Conservation (phyloP, 345 rosid species). For the Eucalyptus decipiens region DNA sequence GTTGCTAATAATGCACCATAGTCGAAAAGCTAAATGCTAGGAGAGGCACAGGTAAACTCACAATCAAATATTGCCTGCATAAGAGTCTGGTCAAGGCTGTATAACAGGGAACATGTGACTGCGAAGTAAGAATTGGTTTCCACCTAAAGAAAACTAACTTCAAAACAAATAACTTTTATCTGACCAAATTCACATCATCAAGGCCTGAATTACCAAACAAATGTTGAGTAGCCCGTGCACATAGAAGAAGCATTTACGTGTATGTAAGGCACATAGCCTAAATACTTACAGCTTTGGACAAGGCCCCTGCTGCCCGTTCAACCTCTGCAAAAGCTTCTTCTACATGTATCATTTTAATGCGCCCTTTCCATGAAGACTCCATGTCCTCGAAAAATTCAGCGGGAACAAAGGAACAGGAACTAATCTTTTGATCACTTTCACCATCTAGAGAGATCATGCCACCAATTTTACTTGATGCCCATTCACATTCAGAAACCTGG, state of each 20-base stretch:
- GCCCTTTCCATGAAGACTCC: slow-evolving; percentile 85
- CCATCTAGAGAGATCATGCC: slow-evolving; percentile 61
- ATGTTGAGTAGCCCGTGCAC: background rate
- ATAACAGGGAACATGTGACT: background rate
- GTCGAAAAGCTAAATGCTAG: background rate
- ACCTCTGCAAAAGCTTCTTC: slow-evolving; percentile 59
- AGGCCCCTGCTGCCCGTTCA: slow-evolving; percentile 50
- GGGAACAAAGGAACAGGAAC: slow-evolving; percentile 36
- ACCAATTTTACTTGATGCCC: slow-evolving; percentile 56
- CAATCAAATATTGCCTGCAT: background rate
- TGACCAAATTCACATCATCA: background rate
- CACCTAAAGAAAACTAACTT: background rate
- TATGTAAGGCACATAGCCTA: background rate
- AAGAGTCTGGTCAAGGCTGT: background rate
- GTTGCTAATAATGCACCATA: background rate
- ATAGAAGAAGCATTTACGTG: background rate
- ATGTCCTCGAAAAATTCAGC: slow-evolving; percentile 81
- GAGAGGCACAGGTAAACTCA: background rate
- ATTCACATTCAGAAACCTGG: slow-evolving; percentile 72
- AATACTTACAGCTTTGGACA: slow-evolving; percentile 59
- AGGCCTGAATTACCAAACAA: background rate
- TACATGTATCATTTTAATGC: slow-evolving; percentile 69
- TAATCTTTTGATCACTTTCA: slow-evolving; percentile 46
- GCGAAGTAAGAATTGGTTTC: background rate
- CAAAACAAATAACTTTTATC: background rate